phyloP scores from a whole-genome alignment of 2,329 filamentous ascomycete species.

The Ophiocordyceps camponoti-leonardi region DNA sequence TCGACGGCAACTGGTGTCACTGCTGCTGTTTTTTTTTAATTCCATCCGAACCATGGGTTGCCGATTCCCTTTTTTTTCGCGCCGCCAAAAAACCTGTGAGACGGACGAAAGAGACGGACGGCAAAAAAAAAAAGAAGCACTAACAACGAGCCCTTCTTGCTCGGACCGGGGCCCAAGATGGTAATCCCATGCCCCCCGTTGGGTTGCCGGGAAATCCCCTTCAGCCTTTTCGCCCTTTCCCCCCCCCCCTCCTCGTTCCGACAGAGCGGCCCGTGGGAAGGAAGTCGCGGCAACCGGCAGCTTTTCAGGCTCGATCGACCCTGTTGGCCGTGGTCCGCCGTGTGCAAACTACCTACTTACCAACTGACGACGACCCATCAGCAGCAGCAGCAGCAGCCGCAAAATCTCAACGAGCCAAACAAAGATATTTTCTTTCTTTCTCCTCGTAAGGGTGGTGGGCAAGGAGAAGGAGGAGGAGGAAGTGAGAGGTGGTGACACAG shows the following conservation, averaged over 20 bases:
- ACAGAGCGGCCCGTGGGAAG: constrained; percentile 2
- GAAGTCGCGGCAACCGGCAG: not conserved
- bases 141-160: too few species aligned
- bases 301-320: constrained; percentile 1
- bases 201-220: not conserved
- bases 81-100: too few species aligned
- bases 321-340: constrained; percentile 1
- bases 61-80: not conserved
- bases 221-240: too few species aligned
- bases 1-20: not conserved
- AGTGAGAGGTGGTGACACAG: not conserved
- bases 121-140: too few species aligned
- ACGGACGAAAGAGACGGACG: too few species aligned
- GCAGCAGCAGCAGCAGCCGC: too few species aligned
- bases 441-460: too few species aligned
- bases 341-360: constrained; percentile 1
- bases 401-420: too few species aligned
- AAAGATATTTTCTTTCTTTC: too few species aligned
- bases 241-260: not conserved
- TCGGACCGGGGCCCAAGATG: not conserved
- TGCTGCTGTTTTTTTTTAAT: too few species aligned
- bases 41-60: not conserved
- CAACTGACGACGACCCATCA: too few species aligned
- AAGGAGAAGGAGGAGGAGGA: too few species aligned
- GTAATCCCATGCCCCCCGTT: not conserved